Evolutionary conservation across 2,329 filamentous ascomycete genomes (phyloP).

Genomic region (Paracoccidioides lutzii): DNA sequence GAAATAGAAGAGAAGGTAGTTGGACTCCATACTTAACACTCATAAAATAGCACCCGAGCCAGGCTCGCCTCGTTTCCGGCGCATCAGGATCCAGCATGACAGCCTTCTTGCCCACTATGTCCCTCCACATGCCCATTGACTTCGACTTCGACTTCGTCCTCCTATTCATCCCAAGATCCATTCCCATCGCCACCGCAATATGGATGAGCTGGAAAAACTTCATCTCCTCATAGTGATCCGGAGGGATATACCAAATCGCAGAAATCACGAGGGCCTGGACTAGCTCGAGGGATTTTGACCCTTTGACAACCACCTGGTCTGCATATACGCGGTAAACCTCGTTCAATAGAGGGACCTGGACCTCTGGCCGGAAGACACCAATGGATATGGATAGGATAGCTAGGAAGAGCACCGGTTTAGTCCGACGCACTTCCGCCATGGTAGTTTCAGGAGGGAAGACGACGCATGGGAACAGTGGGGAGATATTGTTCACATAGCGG

Average conservation of each 20-base stretch:
- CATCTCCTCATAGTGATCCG: constrained; percentile 69
- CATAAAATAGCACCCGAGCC: constrained; percentile 49
- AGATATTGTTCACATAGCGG: constrained; percentile 42
- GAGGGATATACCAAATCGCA: constrained; percentile 76
- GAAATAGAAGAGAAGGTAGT: not conserved
- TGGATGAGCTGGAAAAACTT: constrained; percentile 85
- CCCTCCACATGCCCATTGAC: constrained; percentile 24
- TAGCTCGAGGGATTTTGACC: constrained; percentile 70
- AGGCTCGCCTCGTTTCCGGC: constrained; percentile 45
- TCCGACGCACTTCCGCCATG: constrained; percentile 42
- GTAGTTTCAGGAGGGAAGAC: constrained; percentile 43
- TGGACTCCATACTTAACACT: constrained; percentile 37
- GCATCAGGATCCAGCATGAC: constrained; percentile 36
- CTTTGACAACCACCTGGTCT: constrained; percentile 59
- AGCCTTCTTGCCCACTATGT: constrained; percentile 27
- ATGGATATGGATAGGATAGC: constrained; percentile 44
- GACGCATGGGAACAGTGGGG: constrained; percentile 44
- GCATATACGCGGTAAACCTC: constrained; percentile 62
- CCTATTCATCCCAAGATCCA: constrained; percentile 67
- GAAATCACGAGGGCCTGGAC: constrained; percentile 65
- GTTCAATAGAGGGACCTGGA: constrained; percentile 50
- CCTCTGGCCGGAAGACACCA: constrained; percentile 38
- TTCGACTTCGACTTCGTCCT: constrained; percentile 29
- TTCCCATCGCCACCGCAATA: constrained; percentile 65
- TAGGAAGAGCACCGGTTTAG: constrained; percentile 48